phyloP scores from a whole-genome alignment of 306 rosid genomes.

The Delonix regia region DNA sequence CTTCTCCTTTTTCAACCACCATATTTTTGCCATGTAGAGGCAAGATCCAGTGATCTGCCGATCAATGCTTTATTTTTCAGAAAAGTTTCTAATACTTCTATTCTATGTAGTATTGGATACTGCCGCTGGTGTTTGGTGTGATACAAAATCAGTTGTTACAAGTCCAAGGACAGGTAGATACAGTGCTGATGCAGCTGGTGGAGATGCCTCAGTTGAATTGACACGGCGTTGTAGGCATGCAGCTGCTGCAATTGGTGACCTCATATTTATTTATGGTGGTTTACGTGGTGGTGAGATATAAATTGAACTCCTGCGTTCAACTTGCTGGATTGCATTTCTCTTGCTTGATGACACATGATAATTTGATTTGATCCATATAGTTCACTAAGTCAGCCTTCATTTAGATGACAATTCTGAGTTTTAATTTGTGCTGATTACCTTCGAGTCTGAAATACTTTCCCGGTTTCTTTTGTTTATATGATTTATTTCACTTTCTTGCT shows the following conservation, averaged over 20 bases:
- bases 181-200: conserved; percentile 99
- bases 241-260: conserved; percentile 97
- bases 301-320: conserved; percentile 15
- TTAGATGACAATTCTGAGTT: conserved; percentile 15
- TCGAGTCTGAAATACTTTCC: conserved; percentile 21
- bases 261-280: conserved; percentile 96
- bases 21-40: conserved; percentile 17
- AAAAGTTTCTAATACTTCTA: conserved; percentile 21
- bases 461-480: conserved; percentile 27
- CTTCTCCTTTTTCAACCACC: background rate
- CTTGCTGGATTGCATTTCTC: conserved; percentile 25
- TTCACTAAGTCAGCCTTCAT: background rate
- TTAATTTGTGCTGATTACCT: conserved; percentile 16
- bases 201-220: conserved; percentile 96
- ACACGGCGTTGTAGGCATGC: conserved; percentile 99
- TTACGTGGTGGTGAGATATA: conserved; percentile 88
- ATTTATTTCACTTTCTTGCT: background rate
- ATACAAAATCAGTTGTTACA: conserved; percentile 94
- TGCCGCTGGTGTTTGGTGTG: conserved; percentile 99
- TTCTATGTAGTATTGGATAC: conserved; percentile 86
- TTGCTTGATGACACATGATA: conserved; percentile 20
- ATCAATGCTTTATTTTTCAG: conserved; percentile 30
- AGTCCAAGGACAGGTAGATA: conserved; percentile 94
- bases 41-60: conserved; percentile 10
- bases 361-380: conserved; percentile 26